Conservation (phyloP, 371 early-diverging fungal species). For the Smittium mucronatum region DNA sequence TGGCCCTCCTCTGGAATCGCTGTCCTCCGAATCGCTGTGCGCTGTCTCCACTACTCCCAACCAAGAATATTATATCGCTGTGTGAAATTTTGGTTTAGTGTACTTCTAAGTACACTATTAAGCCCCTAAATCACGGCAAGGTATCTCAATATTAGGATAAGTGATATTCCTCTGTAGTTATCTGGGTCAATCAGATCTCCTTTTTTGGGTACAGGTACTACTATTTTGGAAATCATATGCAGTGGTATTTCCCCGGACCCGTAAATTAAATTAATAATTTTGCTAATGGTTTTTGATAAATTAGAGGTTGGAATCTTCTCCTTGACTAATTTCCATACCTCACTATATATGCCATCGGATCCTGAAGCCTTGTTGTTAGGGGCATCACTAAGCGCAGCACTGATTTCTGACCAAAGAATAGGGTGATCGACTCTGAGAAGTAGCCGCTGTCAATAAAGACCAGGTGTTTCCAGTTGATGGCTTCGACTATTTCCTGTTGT, state of each 20-base stretch:
- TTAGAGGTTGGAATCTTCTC: not conserved
- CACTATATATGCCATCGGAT: not conserved
- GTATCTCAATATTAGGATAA: too few species aligned
- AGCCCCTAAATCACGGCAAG: too few species aligned
- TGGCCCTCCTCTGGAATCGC: too few species aligned
- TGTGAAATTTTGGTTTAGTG: too few species aligned
- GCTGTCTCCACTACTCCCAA: too few species aligned
- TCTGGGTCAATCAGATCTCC: conserved; percentile 6
- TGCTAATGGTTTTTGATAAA: not conserved
- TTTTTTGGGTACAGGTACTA: conserved; percentile 6
- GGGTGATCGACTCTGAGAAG: not conserved
- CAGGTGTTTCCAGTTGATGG: conserved; percentile 8
- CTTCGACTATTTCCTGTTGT: conserved; percentile 6
- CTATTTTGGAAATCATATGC: not conserved
- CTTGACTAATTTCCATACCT: not conserved
- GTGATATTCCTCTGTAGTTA: not conserved
- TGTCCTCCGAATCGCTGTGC: too few species aligned
- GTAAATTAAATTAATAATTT: not conserved
- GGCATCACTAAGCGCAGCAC: not conserved
- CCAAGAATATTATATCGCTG: too few species aligned
- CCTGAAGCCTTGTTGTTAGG: conserved; percentile 6
- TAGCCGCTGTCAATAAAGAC: not conserved
- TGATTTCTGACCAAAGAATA: conserved; percentile 3
- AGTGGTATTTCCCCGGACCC: not conserved
- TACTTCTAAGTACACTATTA: too few species aligned